Conservation (phyloP, 169 alveolate genomes). For the Condylostoma magnum region DNA sequence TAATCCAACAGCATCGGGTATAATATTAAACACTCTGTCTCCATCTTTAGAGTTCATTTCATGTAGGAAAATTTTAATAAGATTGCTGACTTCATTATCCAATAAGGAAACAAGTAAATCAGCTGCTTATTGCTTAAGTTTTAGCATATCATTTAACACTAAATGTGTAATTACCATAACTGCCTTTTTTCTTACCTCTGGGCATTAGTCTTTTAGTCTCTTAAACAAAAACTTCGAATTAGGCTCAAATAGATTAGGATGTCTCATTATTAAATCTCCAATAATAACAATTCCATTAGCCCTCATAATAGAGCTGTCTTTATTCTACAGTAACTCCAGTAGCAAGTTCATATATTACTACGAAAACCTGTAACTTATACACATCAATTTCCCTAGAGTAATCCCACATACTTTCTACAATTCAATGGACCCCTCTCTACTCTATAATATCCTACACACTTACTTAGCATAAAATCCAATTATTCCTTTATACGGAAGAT, state of each 20-base stretch:
- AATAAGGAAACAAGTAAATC: slow-evolving; percentile 59
- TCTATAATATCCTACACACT: no score
- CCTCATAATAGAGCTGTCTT: slow-evolving; percentile 51
- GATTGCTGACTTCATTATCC: slow-evolving; percentile 46
- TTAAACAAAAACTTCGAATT: slow-evolving; percentile 42
- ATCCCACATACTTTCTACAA: no score
- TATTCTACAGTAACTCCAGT: slow-evolving; percentile 45
- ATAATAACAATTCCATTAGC: slow-evolving; percentile 53
- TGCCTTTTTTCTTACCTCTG: slow-evolving; percentile 60
- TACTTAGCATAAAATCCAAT: no score
- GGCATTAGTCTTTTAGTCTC: slow-evolving; percentile 43
- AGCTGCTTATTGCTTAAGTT: slow-evolving; percentile 67
- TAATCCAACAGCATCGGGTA: slow-evolving; percentile 67
- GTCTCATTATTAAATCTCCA: slow-evolving; percentile 71
- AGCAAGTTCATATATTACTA: slow-evolving; percentile 39
- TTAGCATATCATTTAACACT: slow-evolving; percentile 73
- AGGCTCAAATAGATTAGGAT: slow-evolving; percentile 59
- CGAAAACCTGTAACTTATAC: slow-evolving; percentile 57
- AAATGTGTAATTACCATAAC: slow-evolving; percentile 72
- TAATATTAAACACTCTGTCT: slow-evolving; percentile 63
- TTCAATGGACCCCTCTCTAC: slow-evolving; percentile 34
- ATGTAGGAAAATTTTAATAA: slow-evolving; percentile 59
- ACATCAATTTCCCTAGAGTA: slow-evolving; percentile 64
- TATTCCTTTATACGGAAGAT: no score
- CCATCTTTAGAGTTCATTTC: slow-evolving; percentile 66